These are phyloP conservation scores for Ogataea pini DNA, from an alignment of 805 yeast species.

Conservation along the genomic window DNA sequence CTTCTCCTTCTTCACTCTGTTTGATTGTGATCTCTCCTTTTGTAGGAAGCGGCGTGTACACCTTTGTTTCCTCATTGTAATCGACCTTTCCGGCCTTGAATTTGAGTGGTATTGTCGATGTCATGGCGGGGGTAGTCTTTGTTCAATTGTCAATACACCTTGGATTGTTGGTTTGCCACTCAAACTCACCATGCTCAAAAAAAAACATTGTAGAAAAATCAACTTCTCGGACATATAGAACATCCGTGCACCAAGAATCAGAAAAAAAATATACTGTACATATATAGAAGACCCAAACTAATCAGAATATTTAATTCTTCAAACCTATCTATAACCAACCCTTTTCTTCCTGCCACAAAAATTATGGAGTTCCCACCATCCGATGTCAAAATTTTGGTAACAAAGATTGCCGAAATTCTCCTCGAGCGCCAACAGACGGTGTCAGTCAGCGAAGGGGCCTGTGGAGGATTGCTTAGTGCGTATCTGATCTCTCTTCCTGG, in stretches of 20 bases:
- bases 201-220: neutral
- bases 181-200: neutral
- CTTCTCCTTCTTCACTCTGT: conserved; percentile 68
- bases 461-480: conserved; percentile 84
- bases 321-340: neutral
- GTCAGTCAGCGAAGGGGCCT: conserved; percentile 84
- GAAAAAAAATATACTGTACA: neutral
- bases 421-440: conserved; percentile 58
- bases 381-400: conserved; percentile 51
- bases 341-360: neutral
- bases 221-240: too few species aligned
- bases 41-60: conserved; percentile 68
- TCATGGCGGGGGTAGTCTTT: conserved; percentile 10
- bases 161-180: conserved; percentile 2
- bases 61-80: conserved; percentile 59
- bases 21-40: conserved; percentile 67
- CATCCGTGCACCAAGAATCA: neutral
- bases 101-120: conserved; percentile 33
- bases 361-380: conserved; percentile 59
- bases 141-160: neutral
- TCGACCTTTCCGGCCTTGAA: conserved; percentile 82
- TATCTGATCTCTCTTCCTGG: conserved; percentile 83
- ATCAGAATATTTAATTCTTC: neutral
- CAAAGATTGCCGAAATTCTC: conserved; percentile 57
- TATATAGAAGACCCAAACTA: too few species aligned